phyloP scores from a whole-genome alignment of 495 filamentous ascomycete species.

The Podospora pseudoanserina region DNA sequence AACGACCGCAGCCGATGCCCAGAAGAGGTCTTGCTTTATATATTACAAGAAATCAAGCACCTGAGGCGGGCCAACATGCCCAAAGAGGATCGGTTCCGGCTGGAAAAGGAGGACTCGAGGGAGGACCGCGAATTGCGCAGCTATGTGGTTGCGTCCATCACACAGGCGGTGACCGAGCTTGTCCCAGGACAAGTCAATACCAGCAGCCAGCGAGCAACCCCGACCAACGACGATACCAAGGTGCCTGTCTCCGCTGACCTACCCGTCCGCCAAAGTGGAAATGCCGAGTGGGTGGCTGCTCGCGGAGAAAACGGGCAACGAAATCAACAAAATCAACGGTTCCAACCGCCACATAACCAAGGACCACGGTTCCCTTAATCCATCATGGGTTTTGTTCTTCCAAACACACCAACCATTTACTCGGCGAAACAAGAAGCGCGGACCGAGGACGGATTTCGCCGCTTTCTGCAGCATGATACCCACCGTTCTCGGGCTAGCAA shows the following conservation, averaged over 20 bases:
- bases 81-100: conserved; percentile 73
- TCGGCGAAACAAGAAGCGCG: neutral
- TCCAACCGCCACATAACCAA: conserved; percentile 36
- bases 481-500: conserved; percentile 1
- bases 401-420: neutral
- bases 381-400: neutral
- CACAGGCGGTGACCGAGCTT: conserved; percentile 50
- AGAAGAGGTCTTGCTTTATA: conserved; percentile 84
- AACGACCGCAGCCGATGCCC: conserved; percentile 67
- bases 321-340: conserved; percentile 37
- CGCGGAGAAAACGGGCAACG: conserved; percentile 53
- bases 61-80: conserved; percentile 72
- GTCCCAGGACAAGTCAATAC: conserved; percentile 33
- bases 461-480: conserved; percentile 8
- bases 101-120: conserved; percentile 83
- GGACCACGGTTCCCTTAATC: conserved; percentile 29
- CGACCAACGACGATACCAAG: conserved; percentile 44
- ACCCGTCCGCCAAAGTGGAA: conserved; percentile 57
- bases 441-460: conserved; percentile 8
- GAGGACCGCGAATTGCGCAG: conserved; percentile 79
- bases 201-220: conserved; percentile 22
- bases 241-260: conserved; percentile 47
- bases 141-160: conserved; percentile 70
- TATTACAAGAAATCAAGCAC: conserved; percentile 82
- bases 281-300: conserved; percentile 60